Base-by-base conservation (phyloP, 2,329 filamentous ascomycete genomes). In the Lachnellula suecica region DNA sequence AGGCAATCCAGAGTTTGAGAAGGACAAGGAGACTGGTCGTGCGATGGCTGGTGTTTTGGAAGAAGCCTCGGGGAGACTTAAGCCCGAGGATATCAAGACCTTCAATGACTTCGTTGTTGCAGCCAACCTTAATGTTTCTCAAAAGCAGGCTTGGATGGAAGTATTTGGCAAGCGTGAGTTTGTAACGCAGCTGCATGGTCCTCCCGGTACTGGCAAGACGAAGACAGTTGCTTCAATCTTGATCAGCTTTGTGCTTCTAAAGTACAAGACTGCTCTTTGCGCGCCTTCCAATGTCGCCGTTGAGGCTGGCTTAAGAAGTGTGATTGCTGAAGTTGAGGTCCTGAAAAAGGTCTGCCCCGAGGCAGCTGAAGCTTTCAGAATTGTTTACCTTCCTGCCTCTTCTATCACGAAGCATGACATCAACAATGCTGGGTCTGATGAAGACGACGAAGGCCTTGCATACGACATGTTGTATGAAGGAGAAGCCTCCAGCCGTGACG, bases 201-300 rank as follows among this genome's bases (percentile, higher is more conserved):
- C 48, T 1, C 51, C 56, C 3, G 56, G 53, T 17, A 54, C 53
- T 19, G 56, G 56, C 38, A 58, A 58, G 50, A 54, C 53, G 9
- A 13, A 20, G 1, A 41, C 40, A 20, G 31, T 40, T 2, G 42
- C 31, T 25, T 22, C 15, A 1, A n/a, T 31, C 7, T 25, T 24
- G 6, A n/a, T 56, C 15, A 23, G 29, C 10, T 49, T 53, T 22
- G 47, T 27, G 31, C 31, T 54, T 1, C 25, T 44, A 11, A n/a
- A 31, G 10, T 8, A 31, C 6, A 29, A 23, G 11, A 47, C 43
- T 11, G 22, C 43, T 3, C 10, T 54, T 4, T 45, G 24, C 9
- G 53, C 51, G 11, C 51, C 53, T 27, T 51, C 53, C 0, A 58
- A 50, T 17, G 37, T 13, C 7, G 53, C 53, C 11, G 7, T 22